A percentile compares a stretch with the other conserved stretches of the same genome.
phyloP scores from a whole-genome alignment of 495 filamentous ascomycete species.

The Penicillium waksmanii region DNA sequence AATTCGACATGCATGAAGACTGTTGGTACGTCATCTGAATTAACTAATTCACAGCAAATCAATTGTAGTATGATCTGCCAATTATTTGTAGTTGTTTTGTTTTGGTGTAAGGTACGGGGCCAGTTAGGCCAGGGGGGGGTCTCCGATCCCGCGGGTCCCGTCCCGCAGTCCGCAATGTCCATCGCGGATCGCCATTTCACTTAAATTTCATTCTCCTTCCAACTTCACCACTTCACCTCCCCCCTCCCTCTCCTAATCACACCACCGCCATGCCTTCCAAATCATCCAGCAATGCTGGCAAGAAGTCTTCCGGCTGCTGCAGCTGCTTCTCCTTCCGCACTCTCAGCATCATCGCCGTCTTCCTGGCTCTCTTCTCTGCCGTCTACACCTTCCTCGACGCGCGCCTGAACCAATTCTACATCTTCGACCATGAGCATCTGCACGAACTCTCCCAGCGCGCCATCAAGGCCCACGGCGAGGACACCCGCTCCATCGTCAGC shows the following conservation, averaged over 20 bases:
- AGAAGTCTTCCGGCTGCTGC: constrained; percentile 27
- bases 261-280: constrained; percentile 32
- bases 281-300: constrained; percentile 26
- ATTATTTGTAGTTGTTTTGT: neutral
- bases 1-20: neutral
- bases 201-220: neutral
- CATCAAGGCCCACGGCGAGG: constrained; percentile 69
- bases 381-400: constrained; percentile 67
- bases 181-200: neutral
- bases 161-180: no score
- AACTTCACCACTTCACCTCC: constrained; percentile 2
- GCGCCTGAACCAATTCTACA: constrained; percentile 74
- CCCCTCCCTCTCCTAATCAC: constrained; percentile 7
- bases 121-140: neutral
- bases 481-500: constrained; percentile 68
- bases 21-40: neutral
- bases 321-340: constrained; percentile 34
- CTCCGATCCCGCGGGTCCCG: neutral
- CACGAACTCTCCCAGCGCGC: constrained; percentile 67
- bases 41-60: neutral
- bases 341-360: constrained; percentile 61
- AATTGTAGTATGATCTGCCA: neutral
- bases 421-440: constrained; percentile 70
- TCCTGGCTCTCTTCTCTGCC: constrained; percentile 62
- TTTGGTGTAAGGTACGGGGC: neutral